phyloP scores from a whole-genome alignment of 208 protist genomes.

The Histomonas meleagridis region DNA sequence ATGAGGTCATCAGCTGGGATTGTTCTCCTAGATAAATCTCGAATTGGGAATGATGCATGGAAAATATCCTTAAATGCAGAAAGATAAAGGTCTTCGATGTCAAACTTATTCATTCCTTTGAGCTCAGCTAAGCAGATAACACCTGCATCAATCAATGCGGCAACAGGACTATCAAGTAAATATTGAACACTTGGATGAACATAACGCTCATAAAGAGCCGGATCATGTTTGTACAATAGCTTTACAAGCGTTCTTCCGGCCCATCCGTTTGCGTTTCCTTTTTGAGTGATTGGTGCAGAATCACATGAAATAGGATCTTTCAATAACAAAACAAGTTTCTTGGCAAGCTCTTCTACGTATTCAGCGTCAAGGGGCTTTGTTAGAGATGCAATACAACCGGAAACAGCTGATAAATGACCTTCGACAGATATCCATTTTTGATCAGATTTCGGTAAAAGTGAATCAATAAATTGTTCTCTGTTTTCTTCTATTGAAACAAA shows the following conservation, averaged over 20 bases:
- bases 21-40: not conserved
- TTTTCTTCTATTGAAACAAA: not conserved
- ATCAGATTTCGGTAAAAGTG: not conserved
- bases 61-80: not conserved
- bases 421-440: not conserved
- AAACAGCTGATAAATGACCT: not conserved
- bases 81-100: not conserved
- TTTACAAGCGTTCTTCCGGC: not conserved
- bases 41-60: slow-evolving; percentile 30
- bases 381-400: not conserved
- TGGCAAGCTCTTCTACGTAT: not conserved
- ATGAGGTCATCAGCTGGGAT: not conserved
- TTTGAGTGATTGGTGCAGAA: not conserved
- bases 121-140: not conserved
- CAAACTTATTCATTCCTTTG: not conserved
- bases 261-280: not conserved
- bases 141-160: not conserved
- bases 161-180: not conserved
- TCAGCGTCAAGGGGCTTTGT: not conserved
- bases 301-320: not conserved
- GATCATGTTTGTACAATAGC: not conserved
- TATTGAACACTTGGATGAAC: not conserved
- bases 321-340: not conserved
- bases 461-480: not conserved
- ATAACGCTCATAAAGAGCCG: not conserved